Evolutionary conservation across 169 alveolate genomes (phyloP).

Genomic region (Ichthyophthirius multifiliis): DNA sequence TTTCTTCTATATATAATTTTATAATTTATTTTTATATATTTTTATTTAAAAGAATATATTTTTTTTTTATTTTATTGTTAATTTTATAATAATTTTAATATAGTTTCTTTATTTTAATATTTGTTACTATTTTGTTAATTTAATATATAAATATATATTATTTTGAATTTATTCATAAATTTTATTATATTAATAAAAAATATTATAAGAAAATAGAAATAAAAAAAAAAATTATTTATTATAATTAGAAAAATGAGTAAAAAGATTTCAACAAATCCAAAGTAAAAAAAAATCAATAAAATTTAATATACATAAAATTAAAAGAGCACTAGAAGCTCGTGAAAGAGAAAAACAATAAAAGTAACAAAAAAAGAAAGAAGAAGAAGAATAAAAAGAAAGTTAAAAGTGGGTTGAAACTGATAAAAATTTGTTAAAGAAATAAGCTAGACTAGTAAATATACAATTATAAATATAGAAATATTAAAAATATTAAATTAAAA

Average conservation of each 20-base stretch:
- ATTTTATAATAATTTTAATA: too few species aligned
- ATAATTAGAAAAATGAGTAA: background rate
- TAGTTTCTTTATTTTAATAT: too few species aligned
- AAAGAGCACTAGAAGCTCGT: background rate
- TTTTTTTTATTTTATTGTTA: too few species aligned
- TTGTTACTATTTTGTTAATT: too few species aligned
- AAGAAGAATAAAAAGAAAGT: background rate
- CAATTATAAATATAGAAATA: background rate
- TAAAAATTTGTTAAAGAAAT: background rate
- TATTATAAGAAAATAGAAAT: background rate
- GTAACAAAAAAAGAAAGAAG: background rate
- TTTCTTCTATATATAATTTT: too few species aligned
- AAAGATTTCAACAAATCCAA: slow-evolving; percentile 1
- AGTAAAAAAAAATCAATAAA: background rate
- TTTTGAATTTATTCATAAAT: too few species aligned
- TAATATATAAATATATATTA: too few species aligned
- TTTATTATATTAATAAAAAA: too few species aligned
- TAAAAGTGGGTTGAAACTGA: background rate
- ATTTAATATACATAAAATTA: background rate
- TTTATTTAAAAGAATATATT: too few species aligned
- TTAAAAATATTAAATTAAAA: background rate
- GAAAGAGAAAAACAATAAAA: slow-evolving; percentile 1
- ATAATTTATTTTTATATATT: too few species aligned
- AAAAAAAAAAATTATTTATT: background rate
- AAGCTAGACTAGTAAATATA: background rate